Evolutionary conservation across 352 stramenopile genomes (phyloP).

Genomic region (Phytopythium cucurbitacearum): DNA sequence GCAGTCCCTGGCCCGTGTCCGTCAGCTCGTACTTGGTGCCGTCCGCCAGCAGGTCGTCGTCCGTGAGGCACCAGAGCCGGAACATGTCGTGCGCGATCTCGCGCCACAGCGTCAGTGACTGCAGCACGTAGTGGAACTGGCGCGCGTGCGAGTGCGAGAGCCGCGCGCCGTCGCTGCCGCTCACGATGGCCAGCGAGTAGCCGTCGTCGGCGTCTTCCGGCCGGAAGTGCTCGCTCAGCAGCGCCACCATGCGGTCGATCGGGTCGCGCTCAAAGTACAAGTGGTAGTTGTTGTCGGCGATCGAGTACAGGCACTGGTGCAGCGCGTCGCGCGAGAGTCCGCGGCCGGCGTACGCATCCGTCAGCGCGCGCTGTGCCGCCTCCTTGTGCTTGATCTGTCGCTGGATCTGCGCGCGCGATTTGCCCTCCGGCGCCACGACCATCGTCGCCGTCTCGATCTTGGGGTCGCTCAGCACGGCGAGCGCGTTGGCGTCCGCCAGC

Average conservation of each 20-base stretch:
- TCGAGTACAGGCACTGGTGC: conserved; percentile 94
- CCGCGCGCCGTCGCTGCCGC: conserved; percentile 89
- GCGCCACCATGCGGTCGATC: conserved; percentile 93
- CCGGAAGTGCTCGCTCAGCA: conserved; percentile 87
- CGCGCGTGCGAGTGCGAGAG: conserved; percentile 93
- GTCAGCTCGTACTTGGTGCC: conserved; percentile 83
- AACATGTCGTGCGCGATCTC: conserved; percentile 97
- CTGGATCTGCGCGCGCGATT: conserved; percentile 88
- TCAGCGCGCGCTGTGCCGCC: conserved; percentile 84
- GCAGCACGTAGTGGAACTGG: conserved; percentile 96
- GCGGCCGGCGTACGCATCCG: conserved; percentile 55
- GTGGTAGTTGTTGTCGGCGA: conserved; percentile 97
- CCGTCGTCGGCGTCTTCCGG: conserved; percentile 57
- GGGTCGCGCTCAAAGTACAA: conserved; percentile 96
- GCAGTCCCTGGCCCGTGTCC: conserved; percentile 94
- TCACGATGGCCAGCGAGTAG: conserved; percentile 92
- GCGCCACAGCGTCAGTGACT: conserved; percentile 95
- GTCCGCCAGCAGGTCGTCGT: conserved; percentile 90
- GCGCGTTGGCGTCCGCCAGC: conserved; percentile 61
- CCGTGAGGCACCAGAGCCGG: conserved; percentile 93
- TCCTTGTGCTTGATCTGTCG: conserved; percentile 93
- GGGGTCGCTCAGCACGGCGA: conserved; percentile 80
- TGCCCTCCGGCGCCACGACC: conserved; percentile 91
- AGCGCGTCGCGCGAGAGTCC: conserved; percentile 78
- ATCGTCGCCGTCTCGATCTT: conserved; percentile 93